A percentile compares a stretch with the other conserved stretches of the same genome.
Evolutionary conservation across 441 rosid species (phyloP).

Genomic region (Sinapis alba): DNA sequence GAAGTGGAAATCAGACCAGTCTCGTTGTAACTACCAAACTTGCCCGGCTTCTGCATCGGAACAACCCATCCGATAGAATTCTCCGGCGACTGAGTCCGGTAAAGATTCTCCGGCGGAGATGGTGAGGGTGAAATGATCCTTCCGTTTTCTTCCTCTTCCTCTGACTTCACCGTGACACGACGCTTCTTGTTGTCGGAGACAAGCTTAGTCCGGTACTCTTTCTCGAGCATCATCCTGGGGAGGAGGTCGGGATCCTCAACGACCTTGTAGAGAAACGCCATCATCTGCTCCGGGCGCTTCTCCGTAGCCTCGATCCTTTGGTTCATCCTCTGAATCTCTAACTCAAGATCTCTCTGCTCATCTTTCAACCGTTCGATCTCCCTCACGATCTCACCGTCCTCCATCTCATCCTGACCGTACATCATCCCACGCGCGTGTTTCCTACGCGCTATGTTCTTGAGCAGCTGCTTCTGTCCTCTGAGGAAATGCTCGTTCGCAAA

Average conservation of each 20-base stretch:
- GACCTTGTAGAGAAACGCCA: constrained; percentile 69
- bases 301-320: constrained; percentile 76
- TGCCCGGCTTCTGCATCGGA: constrained; percentile 19
- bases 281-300: constrained; percentile 74
- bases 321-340: constrained; percentile 68
- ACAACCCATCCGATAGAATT: constrained; percentile 42
- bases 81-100: constrained; percentile 41
- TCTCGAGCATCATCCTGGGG: constrained; percentile 66
- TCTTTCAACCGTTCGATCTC: constrained; percentile 79
- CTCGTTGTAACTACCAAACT: constrained; percentile 26
- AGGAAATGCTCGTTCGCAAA: constrained; percentile 75
- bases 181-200: constrained; percentile 53
- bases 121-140: constrained; percentile 40
- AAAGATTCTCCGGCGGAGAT: constrained; percentile 41
- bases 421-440: constrained; percentile 51
- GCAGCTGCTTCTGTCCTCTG: constrained; percentile 59
- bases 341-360: constrained; percentile 65
- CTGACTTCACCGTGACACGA: constrained; percentile 50
- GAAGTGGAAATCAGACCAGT: constrained; percentile 22
- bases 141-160: constrained; percentile 59
- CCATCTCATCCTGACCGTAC: constrained; percentile 49
- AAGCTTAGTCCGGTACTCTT: constrained; percentile 46
- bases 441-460: constrained; percentile 58
- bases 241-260: constrained; percentile 80
- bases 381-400: constrained; percentile 62